Base-by-base conservation (phyloP, 495 filamentous ascomycete species). In the Xylaria cubensis region DNA sequence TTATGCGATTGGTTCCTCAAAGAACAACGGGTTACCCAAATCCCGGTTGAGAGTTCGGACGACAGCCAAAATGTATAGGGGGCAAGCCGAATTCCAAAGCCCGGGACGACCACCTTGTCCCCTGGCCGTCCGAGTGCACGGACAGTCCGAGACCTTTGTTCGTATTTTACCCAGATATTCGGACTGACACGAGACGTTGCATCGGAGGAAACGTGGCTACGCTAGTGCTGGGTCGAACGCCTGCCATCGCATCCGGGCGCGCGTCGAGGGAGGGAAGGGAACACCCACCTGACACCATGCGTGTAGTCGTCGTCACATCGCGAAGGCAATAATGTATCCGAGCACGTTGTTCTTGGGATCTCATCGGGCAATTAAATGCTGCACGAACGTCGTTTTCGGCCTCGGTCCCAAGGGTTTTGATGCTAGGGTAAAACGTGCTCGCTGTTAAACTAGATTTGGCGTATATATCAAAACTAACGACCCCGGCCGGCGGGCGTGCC, bases 1-100 rank as follows among this genome's bases (percentile, higher is more conserved):
- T 1, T 21, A 67, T 39, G 64, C 64, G 64, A 67, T 67, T 67
- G 64, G 64, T 17, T 67, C 44, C 17, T 67, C 26, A 24, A 67
- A 4, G 13, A 39, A 17, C 8, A 12, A 10, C 12, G 32, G 46
- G 17, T 34, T 32, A n/a, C 58, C 9, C 6, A n/a, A 46, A 13
- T 41, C 36, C 36, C 26, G 26, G 41, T 21, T 10, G 8, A 34
- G 24, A 50, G 42, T 50, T 50, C 58, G 58, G 58, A 48, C 63
- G 58, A n/a, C 58, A n/a, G n/a, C 34, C 58, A 41, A 19, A 24
- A 62, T 32, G 59, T 41, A 4, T 3, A 59, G 8, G 29, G n/a
- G 13, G 39, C 0, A 17, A 61, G 12, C 39, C 36, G 61, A 29
- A 29, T 26, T 26, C 59, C 17, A 63, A 32, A 26, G n/a, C 59